These are phyloP conservation scores for Colletotrichum liriopes DNA, from an alignment of 2,329 filamentous ascomycete genomes.

Conservation along the genomic window DNA sequence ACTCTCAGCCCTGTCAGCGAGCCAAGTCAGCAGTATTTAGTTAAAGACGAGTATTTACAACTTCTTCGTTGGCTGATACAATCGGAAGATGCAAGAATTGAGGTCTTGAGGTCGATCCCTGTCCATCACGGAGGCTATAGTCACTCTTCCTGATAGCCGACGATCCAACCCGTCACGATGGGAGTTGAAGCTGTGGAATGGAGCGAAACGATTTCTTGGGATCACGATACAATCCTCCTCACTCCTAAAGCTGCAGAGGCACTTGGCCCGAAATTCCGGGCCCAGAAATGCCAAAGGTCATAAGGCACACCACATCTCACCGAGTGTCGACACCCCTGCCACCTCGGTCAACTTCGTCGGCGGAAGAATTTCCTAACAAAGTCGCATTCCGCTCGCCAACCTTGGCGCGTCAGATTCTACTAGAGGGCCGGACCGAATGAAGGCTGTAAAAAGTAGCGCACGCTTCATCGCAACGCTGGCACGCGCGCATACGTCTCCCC, in stretches of 20 bases:
- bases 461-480: background rate
- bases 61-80: background rate
- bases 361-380: slow-evolving; percentile 31
- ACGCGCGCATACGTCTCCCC: background rate
- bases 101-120: background rate
- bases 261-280: slow-evolving; percentile 31
- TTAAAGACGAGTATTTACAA: background rate
- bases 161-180: background rate
- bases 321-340: slow-evolving; percentile 20
- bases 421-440: slow-evolving; percentile 27
- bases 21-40: background rate
- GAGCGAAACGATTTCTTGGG: background rate
- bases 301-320: slow-evolving; percentile 21
- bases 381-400: slow-evolving; percentile 22
- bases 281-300: slow-evolving; percentile 1
- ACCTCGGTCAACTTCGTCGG: slow-evolving; percentile 25
- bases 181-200: no score
- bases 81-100: no score
- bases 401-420: slow-evolving; percentile 1
- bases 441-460: slow-evolving; percentile 9
- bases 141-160: background rate
- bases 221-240: background rate
- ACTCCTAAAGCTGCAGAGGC: slow-evolving; percentile 11
- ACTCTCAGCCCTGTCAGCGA: background rate
- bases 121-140: background rate